phyloP scores from a whole-genome alignment of 768 basidiomycete genomes.

The Serendipita sp. region DNA sequence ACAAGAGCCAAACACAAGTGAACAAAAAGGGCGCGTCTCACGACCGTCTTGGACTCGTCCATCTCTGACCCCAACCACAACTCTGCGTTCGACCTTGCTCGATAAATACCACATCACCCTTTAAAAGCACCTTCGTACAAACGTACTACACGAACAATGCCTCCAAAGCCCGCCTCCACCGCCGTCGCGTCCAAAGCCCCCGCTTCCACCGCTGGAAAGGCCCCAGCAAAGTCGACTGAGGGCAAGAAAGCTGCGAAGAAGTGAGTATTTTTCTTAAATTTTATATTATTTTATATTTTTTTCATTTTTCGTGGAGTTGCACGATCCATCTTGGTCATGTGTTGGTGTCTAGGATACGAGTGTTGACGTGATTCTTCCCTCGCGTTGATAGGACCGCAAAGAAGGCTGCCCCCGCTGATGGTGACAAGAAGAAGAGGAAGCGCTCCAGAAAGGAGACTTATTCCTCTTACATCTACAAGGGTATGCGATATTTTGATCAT shows the following conservation, averaged over 20 bases:
- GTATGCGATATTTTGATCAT: constrained; percentile 17
- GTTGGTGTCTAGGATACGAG: background rate
- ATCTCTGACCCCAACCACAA: background rate
- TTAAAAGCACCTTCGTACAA: background rate
- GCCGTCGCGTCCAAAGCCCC: constrained; percentile 27
- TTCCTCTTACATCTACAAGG: constrained; percentile 91
- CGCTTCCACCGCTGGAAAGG: constrained; percentile 37
- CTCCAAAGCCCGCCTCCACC: constrained; percentile 26
- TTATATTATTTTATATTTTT: constrained; percentile 79
- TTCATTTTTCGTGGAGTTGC: background rate
- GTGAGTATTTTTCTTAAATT: constrained; percentile 49
- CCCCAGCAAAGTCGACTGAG: constrained; percentile 32
- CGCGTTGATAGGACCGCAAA: constrained; percentile 22
- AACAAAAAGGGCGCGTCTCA: background rate
- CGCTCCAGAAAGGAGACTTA: constrained; percentile 86
- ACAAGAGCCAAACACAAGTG: background rate
- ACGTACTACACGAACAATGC: constrained; percentile 13
- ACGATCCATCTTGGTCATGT: background rate
- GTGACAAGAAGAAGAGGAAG: constrained; percentile 77
- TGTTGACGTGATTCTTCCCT: constrained; percentile 3
- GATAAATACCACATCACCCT: background rate
- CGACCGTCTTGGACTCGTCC: background rate
- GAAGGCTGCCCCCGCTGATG: constrained; percentile 29
- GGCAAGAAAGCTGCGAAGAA: constrained; percentile 43
- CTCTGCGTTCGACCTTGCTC: background rate